Conservation (phyloP, 805 yeast genomes). For the Suhomyces sp. region DNA sequence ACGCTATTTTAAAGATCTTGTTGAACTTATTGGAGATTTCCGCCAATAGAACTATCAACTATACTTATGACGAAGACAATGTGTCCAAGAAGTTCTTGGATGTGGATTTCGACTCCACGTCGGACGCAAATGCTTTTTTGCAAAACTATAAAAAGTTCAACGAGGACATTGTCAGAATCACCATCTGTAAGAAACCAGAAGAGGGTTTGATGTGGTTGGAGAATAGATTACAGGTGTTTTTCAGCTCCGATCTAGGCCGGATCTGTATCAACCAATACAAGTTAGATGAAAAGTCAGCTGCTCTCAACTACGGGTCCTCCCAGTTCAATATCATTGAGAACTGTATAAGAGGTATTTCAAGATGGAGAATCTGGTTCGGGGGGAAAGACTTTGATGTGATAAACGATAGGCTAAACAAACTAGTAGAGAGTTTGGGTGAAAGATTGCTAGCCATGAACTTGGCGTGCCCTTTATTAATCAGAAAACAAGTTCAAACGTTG, state of each 20-base stretch:
- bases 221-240: slow-evolving; percentile 65
- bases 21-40: slow-evolving; percentile 72
- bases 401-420: slow-evolving; percentile 49
- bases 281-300: slow-evolving; percentile 57
- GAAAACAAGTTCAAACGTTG: slow-evolving; percentile 85
- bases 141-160: slow-evolving; percentile 76
- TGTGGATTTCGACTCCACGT: slow-evolving; percentile 83
- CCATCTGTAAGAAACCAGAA: slow-evolving; percentile 81
- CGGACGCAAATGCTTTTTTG: slow-evolving; percentile 75
- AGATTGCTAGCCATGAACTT: slow-evolving; percentile 71
- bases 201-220: slow-evolving; percentile 83
- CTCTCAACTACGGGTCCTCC: slow-evolving; percentile 72
- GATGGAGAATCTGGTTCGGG: slow-evolving; percentile 93
- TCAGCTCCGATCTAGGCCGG: slow-evolving; percentile 66
- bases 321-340: slow-evolving; percentile 87
- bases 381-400: slow-evolving; percentile 52
- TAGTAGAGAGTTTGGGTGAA: slow-evolving; percentile 69
- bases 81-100: slow-evolving; percentile 64
- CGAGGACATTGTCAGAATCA: slow-evolving; percentile 87
- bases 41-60: slow-evolving; percentile 75
- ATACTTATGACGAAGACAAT: slow-evolving; percentile 63
- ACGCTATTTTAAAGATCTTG: slow-evolving; percentile 52
- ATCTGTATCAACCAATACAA: slow-evolving; percentile 54
- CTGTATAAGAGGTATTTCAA: slow-evolving; percentile 83
- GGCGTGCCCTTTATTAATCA: slow-evolving; percentile 73